phyloP scores from a whole-genome alignment of 108 stramenopile genomes.

The Cyclotella sp. region DNA sequence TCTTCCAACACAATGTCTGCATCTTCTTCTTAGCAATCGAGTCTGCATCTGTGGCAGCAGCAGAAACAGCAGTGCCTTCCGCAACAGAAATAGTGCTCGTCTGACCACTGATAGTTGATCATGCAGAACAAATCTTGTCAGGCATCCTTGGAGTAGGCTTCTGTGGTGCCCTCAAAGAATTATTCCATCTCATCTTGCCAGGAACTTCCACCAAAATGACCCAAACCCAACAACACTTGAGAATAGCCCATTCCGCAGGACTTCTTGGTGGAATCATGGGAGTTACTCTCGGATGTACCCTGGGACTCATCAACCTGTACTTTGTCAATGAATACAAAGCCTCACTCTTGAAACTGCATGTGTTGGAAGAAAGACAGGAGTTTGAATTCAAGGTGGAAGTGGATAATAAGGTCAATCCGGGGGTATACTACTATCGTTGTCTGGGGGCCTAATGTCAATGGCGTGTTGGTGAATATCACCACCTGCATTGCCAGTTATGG shows the following conservation, averaged over 20 bases:
- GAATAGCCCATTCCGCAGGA: conserved; percentile 32
- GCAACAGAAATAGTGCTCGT: neutral
- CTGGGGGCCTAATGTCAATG: conserved; percentile 74
- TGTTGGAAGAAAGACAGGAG: conserved; percentile 63
- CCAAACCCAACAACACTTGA: conserved; percentile 39
- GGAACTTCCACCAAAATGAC: conserved; percentile 49
- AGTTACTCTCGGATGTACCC: conserved; percentile 64
- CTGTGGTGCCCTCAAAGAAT: conserved; percentile 45
- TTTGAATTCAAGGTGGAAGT: conserved; percentile 71
- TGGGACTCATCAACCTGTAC: conserved; percentile 72
- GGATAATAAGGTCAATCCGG: conserved; percentile 57
- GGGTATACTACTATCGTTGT: conserved; percentile 62
- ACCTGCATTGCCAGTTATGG: conserved; percentile 56
- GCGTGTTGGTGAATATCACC: conserved; percentile 70
- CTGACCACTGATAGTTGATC: conserved; percentile 30
- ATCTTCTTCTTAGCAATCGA: neutral
- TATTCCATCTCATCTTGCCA: conserved; percentile 43
- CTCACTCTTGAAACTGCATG: conserved; percentile 66
- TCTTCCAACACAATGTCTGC: too few relatives aligned
- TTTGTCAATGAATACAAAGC: conserved; percentile 62
- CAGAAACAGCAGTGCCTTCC: neutral
- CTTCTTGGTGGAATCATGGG: conserved; percentile 60
- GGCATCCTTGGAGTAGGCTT: conserved; percentile 43
- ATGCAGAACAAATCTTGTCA: conserved; percentile 47
- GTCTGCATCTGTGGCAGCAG: neutral